These are phyloP conservation scores for Lactifluus volemus DNA, from an alignment of 768 basidiomycete genomes.

Conservation along the genomic window DNA sequence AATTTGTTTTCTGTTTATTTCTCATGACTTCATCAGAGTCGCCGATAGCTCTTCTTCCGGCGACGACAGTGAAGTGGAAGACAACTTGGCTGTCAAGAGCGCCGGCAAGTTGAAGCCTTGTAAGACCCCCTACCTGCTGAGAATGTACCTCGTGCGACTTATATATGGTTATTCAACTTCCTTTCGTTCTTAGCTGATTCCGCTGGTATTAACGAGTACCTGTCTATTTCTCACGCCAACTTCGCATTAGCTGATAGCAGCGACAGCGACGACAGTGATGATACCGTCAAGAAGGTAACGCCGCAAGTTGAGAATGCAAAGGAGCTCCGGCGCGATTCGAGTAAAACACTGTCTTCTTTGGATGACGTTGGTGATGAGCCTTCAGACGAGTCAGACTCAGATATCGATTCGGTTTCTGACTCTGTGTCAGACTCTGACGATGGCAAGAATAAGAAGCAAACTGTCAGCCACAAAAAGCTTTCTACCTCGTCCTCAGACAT, in stretches of 20 bases:
- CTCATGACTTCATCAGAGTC: constrained; percentile 11
- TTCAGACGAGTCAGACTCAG: constrained; percentile 18
- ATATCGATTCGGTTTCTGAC: background rate
- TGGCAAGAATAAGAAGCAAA: background rate
- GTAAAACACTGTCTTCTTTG: constrained; percentile 16
- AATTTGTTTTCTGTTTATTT: background rate
- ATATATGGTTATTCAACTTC: background rate
- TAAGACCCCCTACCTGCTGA: constrained; percentile 8
- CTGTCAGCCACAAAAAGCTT: background rate
- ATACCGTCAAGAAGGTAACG: background rate
- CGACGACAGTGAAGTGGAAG: background rate
- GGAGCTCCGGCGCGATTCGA: constrained; percentile 9
- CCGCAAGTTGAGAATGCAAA: background rate
- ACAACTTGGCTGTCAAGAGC: background rate
- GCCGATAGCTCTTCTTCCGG: constrained; percentile 21
- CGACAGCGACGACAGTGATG: background rate
- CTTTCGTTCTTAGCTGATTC: background rate
- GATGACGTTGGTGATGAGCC: constrained; percentile 13
- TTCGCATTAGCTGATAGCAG: background rate
- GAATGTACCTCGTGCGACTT: constrained; percentile 2
- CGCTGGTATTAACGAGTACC: background rate
- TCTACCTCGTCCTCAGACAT: constrained; percentile 4
- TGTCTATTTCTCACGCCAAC: background rate
- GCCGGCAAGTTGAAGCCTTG: background rate
- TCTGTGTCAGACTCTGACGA: background rate